Evolutionary conservation across 2,329 filamentous ascomycete genomes (phyloP).

Genomic region (Emergomyces orientalis): DNA sequence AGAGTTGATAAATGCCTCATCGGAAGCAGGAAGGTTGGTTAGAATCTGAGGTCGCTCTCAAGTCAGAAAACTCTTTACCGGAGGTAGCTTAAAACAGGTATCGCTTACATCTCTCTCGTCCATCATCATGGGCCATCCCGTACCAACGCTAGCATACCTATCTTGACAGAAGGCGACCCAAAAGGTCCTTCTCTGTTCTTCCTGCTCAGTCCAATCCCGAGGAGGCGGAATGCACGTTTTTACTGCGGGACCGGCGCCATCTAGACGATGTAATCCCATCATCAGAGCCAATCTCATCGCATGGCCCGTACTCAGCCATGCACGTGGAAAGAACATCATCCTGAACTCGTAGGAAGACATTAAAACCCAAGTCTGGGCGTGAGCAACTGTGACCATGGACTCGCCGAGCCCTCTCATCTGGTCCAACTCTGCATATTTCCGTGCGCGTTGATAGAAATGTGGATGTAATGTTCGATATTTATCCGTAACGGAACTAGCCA

Average conservation of each 20-base stretch:
- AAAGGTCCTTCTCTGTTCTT: conserved; percentile 84
- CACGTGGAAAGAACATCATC: conserved; percentile 92
- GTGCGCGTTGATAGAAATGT: conserved; percentile 78
- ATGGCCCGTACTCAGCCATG: conserved; percentile 84
- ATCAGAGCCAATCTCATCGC: conserved; percentile 76
- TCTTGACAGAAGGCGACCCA: conserved; percentile 92
- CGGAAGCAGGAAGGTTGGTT: conserved; percentile 73
- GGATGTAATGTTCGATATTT: conserved; percentile 72
- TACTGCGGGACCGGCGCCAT: conserved; percentile 73
- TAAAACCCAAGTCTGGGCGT: conserved; percentile 76
- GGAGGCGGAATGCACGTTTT: conserved; percentile 83
- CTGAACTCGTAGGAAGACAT: conserved; percentile 86
- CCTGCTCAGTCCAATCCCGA: conserved; percentile 86
- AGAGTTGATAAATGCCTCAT: conserved; percentile 76
- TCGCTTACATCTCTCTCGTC: conserved; percentile 69
- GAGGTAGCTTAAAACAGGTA: conserved; percentile 17
- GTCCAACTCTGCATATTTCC: conserved; percentile 83
- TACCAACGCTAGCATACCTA: conserved; percentile 88
- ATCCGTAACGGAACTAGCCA: conserved; percentile 75
- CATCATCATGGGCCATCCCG: conserved; percentile 91
- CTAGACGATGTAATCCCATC: conserved; percentile 83
- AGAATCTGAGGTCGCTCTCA: conserved; percentile 46
- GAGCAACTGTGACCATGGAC: conserved; percentile 71
- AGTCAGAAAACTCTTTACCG: background rate
- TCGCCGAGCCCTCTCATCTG: conserved; percentile 91